phyloP scores from a whole-genome alignment of 805 yeast genomes.

The Starmerella sirachaensis region DNA sequence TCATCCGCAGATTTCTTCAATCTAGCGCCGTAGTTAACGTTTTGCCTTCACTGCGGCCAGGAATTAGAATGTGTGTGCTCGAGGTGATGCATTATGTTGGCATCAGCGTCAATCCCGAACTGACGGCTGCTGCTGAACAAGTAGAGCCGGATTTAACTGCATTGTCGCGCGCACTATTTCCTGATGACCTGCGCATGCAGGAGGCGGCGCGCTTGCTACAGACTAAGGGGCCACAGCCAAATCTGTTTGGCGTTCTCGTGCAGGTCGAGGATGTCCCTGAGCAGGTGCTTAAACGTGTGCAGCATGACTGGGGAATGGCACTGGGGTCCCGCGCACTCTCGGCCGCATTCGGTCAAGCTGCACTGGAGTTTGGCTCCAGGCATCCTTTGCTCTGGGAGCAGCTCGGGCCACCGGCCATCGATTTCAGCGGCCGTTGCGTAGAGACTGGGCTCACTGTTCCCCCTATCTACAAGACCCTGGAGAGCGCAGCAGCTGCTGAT shows the following conservation, averaged over 20 bases:
- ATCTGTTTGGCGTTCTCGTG: constrained; percentile 27
- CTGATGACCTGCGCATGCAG: constrained; percentile 63
- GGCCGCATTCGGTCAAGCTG: constrained; percentile 67
- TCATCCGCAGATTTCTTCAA: too few species aligned
- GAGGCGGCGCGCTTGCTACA: constrained; percentile 65
- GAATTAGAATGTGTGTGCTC: constrained; percentile 54
- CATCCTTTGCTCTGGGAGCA: constrained; percentile 75
- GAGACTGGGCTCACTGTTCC: constrained; percentile 11
- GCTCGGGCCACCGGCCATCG: constrained; percentile 65
- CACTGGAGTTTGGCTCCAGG: constrained; percentile 53
- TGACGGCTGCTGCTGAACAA: neutral
- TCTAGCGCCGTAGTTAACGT: too few species aligned
- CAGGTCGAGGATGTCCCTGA: constrained; percentile 38
- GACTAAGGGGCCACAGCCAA: constrained; percentile 48
- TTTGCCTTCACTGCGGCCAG: too few species aligned
- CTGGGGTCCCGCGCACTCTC: constrained; percentile 64
- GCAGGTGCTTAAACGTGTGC: constrained; percentile 42
- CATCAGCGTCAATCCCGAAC: neutral
- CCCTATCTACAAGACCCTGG: constrained; percentile 4
- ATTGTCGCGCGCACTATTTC: constrained; percentile 42
- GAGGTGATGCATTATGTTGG: constrained; percentile 27
- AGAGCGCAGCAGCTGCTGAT: constrained; percentile 2
- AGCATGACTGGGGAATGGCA: constrained; percentile 45
- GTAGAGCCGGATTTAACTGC: neutral
- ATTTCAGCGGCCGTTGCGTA: constrained; percentile 34